phyloP scores from a whole-genome alignment of 192 early-diverging fungal species.

The Umbelopsis vinacea region DNA sequence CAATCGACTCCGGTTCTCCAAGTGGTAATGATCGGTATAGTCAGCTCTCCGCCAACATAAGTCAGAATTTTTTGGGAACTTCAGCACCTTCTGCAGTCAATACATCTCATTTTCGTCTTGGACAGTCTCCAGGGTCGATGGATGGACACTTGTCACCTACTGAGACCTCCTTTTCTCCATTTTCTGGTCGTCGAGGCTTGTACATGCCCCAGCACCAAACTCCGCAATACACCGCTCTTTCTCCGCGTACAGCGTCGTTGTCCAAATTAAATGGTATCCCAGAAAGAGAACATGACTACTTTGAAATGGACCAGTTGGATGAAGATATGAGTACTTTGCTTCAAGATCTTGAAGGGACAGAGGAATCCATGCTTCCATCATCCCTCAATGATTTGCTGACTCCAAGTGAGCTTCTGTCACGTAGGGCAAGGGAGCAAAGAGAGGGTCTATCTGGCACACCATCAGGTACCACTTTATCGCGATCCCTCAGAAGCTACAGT shows the following conservation, averaged over 20 bases:
- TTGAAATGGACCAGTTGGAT: conserved; percentile 1
- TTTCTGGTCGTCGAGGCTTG: conserved; percentile 19
- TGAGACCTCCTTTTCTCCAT: conserved; percentile 15
- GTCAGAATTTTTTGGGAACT: neutral
- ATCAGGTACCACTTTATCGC: conserved; percentile 1
- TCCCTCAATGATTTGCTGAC: conserved; percentile 62
- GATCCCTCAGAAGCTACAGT: conserved; percentile 19
- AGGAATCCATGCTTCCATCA: conserved; percentile 50
- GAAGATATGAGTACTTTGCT: conserved; percentile 6
- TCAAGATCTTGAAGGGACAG: neutral
- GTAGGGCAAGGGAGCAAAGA: conserved; percentile 26
- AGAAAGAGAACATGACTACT: conserved; percentile 3
- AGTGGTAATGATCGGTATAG: neutral
- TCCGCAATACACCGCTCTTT: conserved; percentile 11
- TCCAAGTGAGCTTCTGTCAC: conserved; percentile 43
- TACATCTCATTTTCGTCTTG: conserved; percentile 19
- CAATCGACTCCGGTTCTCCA: neutral
- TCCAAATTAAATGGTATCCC: conserved; percentile 12
- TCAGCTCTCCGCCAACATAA: conserved; percentile 6
- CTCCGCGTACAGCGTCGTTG: conserved; percentile 17
- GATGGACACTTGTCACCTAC: conserved; percentile 13
- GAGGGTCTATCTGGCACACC: neutral
- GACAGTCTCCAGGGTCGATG: neutral
- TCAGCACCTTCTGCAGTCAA: conserved; percentile 1
- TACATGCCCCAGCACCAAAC: conserved; percentile 21